phyloP scores from a whole-genome alignment of 2,329 filamentous ascomycete genomes.

The Scedosporium minutisporum region DNA sequence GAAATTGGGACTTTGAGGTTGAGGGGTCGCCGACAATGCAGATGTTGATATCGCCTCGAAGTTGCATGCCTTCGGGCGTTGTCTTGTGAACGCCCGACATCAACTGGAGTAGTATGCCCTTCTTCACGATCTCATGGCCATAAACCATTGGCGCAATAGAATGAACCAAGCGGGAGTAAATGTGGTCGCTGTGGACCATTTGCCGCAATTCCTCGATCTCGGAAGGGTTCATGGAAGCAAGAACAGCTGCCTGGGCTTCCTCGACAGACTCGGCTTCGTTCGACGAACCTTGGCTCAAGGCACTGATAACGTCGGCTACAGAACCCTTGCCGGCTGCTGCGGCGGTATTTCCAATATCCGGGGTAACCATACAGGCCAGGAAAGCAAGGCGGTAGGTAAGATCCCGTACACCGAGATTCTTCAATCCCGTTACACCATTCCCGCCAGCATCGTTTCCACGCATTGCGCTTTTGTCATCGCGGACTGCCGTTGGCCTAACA shows the following conservation, averaged over 20 bases:
- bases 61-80: conserved; percentile 87
- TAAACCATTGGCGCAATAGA: conserved; percentile 96
- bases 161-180: conserved; percentile 85
- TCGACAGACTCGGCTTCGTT: conserved; percentile 63
- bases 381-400: conserved; percentile 95
- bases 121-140: conserved; percentile 95
- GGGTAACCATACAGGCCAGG: conserved; percentile 89
- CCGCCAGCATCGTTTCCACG: conserved; percentile 75
- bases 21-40: conserved; percentile 96
- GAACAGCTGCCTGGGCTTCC: conserved; percentile 75
- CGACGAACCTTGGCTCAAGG: conserved; percentile 47
- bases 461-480: conserved; percentile 66
- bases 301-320: conserved; percentile 74
- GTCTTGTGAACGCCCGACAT: conserved; percentile 93
- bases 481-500: conserved; percentile 68
- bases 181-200: conserved; percentile 93
- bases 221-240: conserved; percentile 72
- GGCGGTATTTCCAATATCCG: conserved; percentile 69
- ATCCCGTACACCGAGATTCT: conserved; percentile 87
- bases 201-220: conserved; percentile 87
- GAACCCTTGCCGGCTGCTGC: conserved; percentile 42
- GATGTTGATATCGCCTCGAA: conserved; percentile 97
- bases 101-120: conserved; percentile 84
- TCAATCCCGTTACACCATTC: conserved; percentile 76
- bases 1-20: conserved; percentile 94